Evolutionary conservation across 768 basidiomycete genomes (phyloP).

Genomic region (Pholiota conissans): DNA sequence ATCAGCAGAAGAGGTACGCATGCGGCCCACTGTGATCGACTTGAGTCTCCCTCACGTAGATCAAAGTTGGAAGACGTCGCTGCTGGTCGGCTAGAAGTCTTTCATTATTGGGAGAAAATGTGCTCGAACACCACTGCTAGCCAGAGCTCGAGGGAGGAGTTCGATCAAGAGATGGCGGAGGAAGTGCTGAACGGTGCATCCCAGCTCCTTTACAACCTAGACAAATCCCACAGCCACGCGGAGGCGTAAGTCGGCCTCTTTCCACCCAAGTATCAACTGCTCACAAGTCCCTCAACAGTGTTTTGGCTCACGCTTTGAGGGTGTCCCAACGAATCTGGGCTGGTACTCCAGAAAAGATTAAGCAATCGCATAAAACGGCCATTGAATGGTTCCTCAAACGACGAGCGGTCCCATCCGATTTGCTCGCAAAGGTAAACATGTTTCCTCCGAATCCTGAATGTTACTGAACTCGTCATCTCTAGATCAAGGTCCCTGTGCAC

Average conservation of each 20-base stretch:
- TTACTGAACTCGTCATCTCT: background rate
- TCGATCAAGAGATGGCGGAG: conserved; percentile 13
- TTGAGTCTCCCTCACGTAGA: background rate
- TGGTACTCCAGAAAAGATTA: conserved; percentile 13
- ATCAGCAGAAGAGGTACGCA: conserved; percentile 31
- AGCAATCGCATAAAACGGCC: conserved; percentile 4
- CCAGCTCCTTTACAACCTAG: conserved; percentile 24
- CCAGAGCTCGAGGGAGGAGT: no score
- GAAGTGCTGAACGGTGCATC: conserved; percentile 21
- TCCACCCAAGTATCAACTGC: background rate
- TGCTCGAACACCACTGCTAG: background rate
- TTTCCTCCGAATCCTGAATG: background rate
- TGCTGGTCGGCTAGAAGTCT: conserved; percentile 23
- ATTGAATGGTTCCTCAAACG: conserved; percentile 20
- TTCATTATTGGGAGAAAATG: conserved; percentile 10
- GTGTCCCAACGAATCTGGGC: conserved; percentile 15
- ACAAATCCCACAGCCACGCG: conserved; percentile 8
- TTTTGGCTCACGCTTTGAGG: conserved; percentile 3
- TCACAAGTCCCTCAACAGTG: conserved; percentile 1
- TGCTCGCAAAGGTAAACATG: conserved; percentile 16
- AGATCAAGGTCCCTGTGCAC: conserved; percentile 26
- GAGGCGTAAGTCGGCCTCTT: conserved; percentile 14
- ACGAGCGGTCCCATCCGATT: conserved; percentile 8
- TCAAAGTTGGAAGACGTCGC: conserved; percentile 27
- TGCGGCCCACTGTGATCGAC: background rate